phyloP scores from a whole-genome alignment of 164 flowering plant genomes.

The Aristolochia californica region DNA sequence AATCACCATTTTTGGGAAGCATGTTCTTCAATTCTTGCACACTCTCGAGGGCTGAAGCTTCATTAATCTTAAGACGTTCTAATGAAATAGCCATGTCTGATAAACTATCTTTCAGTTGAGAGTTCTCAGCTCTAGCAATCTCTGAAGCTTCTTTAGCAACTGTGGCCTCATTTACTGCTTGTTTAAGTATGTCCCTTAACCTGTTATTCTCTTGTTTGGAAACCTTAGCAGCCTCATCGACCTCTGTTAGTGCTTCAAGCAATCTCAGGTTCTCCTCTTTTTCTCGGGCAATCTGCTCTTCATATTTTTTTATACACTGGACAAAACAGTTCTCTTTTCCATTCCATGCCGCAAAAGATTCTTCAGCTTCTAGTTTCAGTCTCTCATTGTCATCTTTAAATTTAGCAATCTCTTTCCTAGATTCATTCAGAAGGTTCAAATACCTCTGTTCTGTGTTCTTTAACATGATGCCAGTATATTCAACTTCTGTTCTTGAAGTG shows the following conservation, averaged over 20 bases:
- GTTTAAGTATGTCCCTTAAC: conserved; percentile 67
- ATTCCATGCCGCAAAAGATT: conserved; percentile 53
- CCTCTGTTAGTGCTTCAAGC: conserved; percentile 20
- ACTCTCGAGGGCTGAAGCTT: conserved; percentile 41
- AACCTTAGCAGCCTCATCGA: conserved; percentile 26
- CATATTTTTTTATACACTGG: conserved; percentile 51
- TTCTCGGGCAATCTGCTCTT: conserved; percentile 38
- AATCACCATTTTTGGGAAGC: conserved; percentile 10
- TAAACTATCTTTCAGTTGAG: conserved; percentile 54
- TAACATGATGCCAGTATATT: conserved; percentile 17
- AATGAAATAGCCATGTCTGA: conserved; percentile 46
- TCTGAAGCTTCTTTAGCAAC: conserved; percentile 75
- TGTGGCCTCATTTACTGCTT: conserved; percentile 75
- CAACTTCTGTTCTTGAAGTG: conserved; percentile 28
- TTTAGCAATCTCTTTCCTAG: conserved; percentile 40
- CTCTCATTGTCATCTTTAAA: conserved; percentile 40
- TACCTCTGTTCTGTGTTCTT: conserved; percentile 30
- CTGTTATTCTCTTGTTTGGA: conserved; percentile 56
- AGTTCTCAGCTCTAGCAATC: conserved; percentile 61
- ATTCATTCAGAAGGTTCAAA: conserved; percentile 29
- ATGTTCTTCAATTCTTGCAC: conserved; percentile 40
- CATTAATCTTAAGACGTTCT: conserved; percentile 38
- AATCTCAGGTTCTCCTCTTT: conserved; percentile 36
- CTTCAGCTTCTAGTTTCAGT: conserved; percentile 66
- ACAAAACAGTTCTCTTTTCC: conserved; percentile 65